Evolutionary conservation across 2,329 filamentous ascomycete genomes (phyloP), one percentile per base, ranked within the genome.

Genomic region (Aspergillus neoniger): DNA sequence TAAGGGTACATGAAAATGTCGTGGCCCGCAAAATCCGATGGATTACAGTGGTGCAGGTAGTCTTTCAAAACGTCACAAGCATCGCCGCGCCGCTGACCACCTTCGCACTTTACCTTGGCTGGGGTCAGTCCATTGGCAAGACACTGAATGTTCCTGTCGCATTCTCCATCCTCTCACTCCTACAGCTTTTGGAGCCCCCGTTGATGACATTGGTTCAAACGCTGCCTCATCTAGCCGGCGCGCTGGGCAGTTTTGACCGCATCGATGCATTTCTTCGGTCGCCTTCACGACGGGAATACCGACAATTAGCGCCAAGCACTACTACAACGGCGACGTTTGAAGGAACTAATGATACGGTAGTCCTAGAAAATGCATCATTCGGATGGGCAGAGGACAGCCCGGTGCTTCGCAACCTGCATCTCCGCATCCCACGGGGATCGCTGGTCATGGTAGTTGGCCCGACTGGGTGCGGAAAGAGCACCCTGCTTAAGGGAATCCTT

Each of bases 401-500:
- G 15, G 15, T 44, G 15, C 41, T 44, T 10, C n/a, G 17, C 15
- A 52, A 52, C n/a, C 19, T 52, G 8, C 32, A 36, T n/a, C 14
- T 52, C 25, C 19, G 7, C 32, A 10, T 52, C 17, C 28, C 4
- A 3, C 17, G 32, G 17, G 28, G 9, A 4, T 36, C 28, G 7
- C 17, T 52, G 9, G 28, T 21, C 6, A 36, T 80, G 61, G 44
- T 81, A 2, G 67, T 80, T 1, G 80, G 80, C 0, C 74, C 72
- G 0, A 78, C 81, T 0, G 80, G 79, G 0, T 77, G 76, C n/a
- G 80, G 81, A 15, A 49, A 49, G 23, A 49, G 23, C 15, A 49
- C 47, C 23, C 23, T 49, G 14, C 15, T 25, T 5, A 49, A 30
- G 25, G 47, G 23, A n/a, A 49, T 49, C 15, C 23, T 49, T 1